Percentiles rank a stretch among this genome's conserved stretches.
phyloP scores from a whole-genome alignment of 2,329 filamentous ascomycete species.

The Arthroderma sp. region DNA sequence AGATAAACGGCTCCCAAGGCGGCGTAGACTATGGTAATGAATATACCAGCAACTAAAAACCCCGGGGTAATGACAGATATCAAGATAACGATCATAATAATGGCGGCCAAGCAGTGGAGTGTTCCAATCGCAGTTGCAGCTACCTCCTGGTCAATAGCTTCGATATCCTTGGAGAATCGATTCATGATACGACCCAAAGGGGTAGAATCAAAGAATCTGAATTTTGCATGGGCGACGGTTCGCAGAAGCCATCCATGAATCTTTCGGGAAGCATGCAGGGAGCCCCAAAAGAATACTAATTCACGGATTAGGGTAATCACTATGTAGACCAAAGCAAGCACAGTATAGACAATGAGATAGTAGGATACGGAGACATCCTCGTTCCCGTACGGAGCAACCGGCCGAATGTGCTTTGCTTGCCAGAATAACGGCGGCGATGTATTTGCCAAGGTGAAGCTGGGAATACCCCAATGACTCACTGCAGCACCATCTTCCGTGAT shows the following conservation, averaged over 20 bases:
- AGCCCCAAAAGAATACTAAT: constrained; percentile 82
- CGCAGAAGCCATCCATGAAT: constrained; percentile 69
- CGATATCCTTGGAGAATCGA: constrained; percentile 93
- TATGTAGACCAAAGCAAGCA: constrained; percentile 66
- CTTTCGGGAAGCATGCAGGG: constrained; percentile 70
- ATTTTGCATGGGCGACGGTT: constrained; percentile 73
- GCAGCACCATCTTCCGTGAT: constrained; percentile 12
- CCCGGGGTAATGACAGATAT: constrained; percentile 82
- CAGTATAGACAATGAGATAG: constrained; percentile 70
- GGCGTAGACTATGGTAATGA: constrained; percentile 74
- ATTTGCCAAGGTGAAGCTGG: constrained; percentile 24
- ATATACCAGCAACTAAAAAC: constrained; percentile 73
- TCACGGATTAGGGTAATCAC: constrained; percentile 72
- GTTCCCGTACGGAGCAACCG: constrained; percentile 11
- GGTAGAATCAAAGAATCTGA: constrained; percentile 95
- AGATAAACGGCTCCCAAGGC: constrained; percentile 80
- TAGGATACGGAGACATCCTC: constrained; percentile 63
- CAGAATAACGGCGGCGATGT: constrained; percentile 22
- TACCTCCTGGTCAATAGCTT: constrained; percentile 90
- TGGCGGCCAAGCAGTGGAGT: constrained; percentile 51
- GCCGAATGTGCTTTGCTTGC: constrained; percentile 16
- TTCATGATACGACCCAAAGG: constrained; percentile 96
- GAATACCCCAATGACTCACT: constrained; percentile 22
- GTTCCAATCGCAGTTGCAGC: constrained; percentile 76
- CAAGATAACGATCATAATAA: constrained; percentile 73